Conservation (phyloP, 2,329 filamentous ascomycete genomes). For the Colletotrichum truncatum region DNA sequence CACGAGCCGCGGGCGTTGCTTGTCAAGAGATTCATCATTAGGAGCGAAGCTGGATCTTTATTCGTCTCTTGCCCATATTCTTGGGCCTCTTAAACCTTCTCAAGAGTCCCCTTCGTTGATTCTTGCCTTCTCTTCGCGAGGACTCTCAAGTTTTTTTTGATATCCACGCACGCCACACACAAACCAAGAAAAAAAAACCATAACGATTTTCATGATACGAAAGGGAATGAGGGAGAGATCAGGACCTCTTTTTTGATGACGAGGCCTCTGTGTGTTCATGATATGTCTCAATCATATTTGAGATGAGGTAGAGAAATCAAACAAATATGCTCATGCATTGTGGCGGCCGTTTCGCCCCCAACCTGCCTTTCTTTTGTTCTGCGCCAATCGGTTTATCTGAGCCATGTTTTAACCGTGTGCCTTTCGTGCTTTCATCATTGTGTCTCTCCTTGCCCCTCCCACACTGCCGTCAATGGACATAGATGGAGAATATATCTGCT, state of each 20-base stretch:
- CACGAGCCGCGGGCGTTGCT: neutral
- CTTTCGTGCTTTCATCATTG: too few species aligned
- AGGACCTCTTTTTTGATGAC: neutral
- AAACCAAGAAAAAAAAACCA: conserved; percentile 4
- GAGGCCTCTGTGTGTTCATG: too few species aligned
- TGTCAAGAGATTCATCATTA: conserved; percentile 2
- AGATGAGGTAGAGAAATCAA: neutral
- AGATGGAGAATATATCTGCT: neutral
- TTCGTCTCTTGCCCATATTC: neutral
- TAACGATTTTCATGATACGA: conserved; percentile 30
- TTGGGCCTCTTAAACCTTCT: neutral
- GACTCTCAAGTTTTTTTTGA: conserved; percentile 13
- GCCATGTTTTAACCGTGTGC: too few species aligned
- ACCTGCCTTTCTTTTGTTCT: neutral
- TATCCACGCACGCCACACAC: conserved; percentile 15
- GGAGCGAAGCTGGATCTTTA: conserved; percentile 14
- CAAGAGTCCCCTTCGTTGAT: neutral
- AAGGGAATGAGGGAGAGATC: neutral
- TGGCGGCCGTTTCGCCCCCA: neutral
- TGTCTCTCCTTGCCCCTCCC: too few species aligned
- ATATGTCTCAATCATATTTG: neutral
- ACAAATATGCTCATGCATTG: neutral
- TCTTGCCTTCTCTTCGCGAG: neutral
- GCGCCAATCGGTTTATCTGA: too few species aligned
- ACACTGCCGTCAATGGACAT: neutral